Base-by-base conservation (phyloP, 352 stramenopile species). In the Globisporangium rhizosaccharum region DNA sequence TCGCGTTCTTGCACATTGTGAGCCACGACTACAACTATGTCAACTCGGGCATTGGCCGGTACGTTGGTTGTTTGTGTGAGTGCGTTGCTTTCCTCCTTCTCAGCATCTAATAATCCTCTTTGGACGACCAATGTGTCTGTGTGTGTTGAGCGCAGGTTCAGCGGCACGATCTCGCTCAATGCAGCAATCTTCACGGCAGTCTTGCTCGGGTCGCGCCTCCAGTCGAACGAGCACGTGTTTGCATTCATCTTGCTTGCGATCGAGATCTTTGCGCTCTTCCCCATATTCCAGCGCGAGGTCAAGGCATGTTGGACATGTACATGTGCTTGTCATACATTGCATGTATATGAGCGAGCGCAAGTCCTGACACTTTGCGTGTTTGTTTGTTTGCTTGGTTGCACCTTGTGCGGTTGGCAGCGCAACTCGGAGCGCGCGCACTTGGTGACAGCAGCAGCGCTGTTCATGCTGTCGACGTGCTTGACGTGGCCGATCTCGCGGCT, bases 121-220 rank as follows among this genome's bases (percentile, higher is more conserved):
- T 36, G 30, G 8, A 36, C 30, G 30, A 36, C 30, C 8, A 23
- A 23, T 23, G 23, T 36, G 1, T 36, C 4, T 36, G 30, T 8
- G 33, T 12, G 44, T 28, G 37, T 6, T 36, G 48, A 12, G 11
- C 41, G 14, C 44, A 49, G 84, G 39, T 94, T 92, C 55, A 90
- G 84, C 60, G 88, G 88, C 14, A 96, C 88, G 18, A 83, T 97
- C 51, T 96, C 90, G 47, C 75, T 98, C 11, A 98, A 97, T 69
- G 90, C 92, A 0, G 91, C 88, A 14, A 94, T 97, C 59, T 96
- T 97, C 60, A 96, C 85, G 36, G 87, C 90, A 7, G 89, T 98
- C 52, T 73, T 98, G 51, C 76, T 97, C 8, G 89, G 85, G 41
- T 98, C 92, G 48, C 79, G 92, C 4, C 67, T 98, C 36, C 78